Percentiles rank a stretch among this genome's conserved stretches.
Evolutionary conservation across 208 protist genomes (phyloP).

Genomic region (Leishmania tarentolae): DNA sequence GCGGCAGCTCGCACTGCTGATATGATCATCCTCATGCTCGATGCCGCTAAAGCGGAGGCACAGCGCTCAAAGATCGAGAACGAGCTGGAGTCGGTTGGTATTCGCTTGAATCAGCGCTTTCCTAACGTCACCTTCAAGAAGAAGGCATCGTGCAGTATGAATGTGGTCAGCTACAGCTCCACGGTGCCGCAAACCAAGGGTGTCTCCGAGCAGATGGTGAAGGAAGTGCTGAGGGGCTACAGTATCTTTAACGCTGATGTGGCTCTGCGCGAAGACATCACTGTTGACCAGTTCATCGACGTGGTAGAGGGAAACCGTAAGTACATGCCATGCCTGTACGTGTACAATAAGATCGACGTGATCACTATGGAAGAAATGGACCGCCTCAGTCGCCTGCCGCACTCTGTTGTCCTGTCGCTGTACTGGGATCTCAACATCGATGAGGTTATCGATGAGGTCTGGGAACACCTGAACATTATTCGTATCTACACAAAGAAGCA

Average conservation of each 20-base stretch:
- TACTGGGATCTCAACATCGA: conserved; percentile 95
- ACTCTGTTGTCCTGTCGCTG: conserved; percentile 90
- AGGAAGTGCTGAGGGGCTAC: conserved; percentile 95
- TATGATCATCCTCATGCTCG: conserved; percentile 98
- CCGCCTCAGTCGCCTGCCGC: conserved; percentile 85
- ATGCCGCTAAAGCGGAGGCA: conserved; percentile 93
- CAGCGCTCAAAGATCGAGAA: conserved; percentile 92
- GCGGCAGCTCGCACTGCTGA: conserved; percentile 96
- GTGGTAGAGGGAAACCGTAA: conserved; percentile 97
- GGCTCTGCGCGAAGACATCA: conserved; percentile 95
- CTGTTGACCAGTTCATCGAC: conserved; percentile 98
- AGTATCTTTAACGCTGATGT: conserved; percentile 97
- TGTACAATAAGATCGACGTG: conserved; percentile 98
- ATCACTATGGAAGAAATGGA: conserved; percentile 98
- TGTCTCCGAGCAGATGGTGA: conserved; percentile 90
- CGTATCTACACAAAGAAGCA: conserved; percentile 98
- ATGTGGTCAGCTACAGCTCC: conserved; percentile 88
- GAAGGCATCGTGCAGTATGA: conserved; percentile 94
- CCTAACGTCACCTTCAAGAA: conserved; percentile 95
- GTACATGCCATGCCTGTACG: conserved; percentile 94
- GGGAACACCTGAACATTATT: conserved; percentile 96
- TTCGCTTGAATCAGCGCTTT: conserved; percentile 95
- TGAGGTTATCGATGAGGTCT: conserved; percentile 95
- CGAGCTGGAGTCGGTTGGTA: conserved; percentile 96
- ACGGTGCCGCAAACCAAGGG: conserved; percentile 82